Percentiles rank a stretch among this genome's conserved stretches.
phyloP scores from a whole-genome alignment of 768 basidiomycete genomes.

The Naematelia aurantialba region DNA sequence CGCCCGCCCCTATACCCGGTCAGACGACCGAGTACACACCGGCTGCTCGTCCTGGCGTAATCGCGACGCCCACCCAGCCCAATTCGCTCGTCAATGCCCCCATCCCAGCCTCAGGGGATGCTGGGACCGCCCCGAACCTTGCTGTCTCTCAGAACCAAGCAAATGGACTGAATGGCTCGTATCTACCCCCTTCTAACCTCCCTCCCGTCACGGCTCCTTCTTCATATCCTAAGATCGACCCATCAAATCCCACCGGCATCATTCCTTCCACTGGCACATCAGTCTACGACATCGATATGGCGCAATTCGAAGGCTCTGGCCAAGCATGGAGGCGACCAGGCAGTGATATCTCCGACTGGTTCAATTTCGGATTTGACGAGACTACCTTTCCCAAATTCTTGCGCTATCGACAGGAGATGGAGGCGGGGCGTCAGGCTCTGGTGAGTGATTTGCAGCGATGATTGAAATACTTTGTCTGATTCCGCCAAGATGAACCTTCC shows the following conservation, averaged over 20 bases:
- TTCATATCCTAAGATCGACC: conserved; percentile 75
- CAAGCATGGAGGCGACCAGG: conserved; percentile 92
- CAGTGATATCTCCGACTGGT: conserved; percentile 92
- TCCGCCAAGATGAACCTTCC: conserved; percentile 20
- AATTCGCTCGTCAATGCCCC: conserved; percentile 19
- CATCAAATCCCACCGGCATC: conserved; percentile 67
- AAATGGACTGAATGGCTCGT: conserved; percentile 23
- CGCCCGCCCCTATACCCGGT: conserved; percentile 2
- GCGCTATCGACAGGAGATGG: conserved; percentile 47
- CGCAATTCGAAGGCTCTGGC: conserved; percentile 56
- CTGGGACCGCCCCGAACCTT: conserved; percentile 29
- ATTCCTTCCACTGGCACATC: conserved; percentile 48
- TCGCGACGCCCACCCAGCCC: conserved; percentile 12
- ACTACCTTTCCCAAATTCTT: conserved; percentile 85
- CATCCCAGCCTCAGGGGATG: conserved; percentile 25
- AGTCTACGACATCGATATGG: conserved; percentile 78
- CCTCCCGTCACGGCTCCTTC: conserved; percentile 50
- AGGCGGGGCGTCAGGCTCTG: conserved; percentile 39
- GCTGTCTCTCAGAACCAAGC: conserved; percentile 27
- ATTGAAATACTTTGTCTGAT: not conserved
- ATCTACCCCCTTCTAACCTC: conserved; percentile 39
- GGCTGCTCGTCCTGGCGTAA: conserved; percentile 29
- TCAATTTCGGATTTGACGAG: conserved; percentile 99
- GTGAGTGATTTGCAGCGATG: conserved; percentile 16
- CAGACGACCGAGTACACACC: conserved; percentile 49